These are phyloP conservation scores for Lactarius hengduanensis DNA, from an alignment of 768 basidiomycete species.

Conservation along the genomic window DNA sequence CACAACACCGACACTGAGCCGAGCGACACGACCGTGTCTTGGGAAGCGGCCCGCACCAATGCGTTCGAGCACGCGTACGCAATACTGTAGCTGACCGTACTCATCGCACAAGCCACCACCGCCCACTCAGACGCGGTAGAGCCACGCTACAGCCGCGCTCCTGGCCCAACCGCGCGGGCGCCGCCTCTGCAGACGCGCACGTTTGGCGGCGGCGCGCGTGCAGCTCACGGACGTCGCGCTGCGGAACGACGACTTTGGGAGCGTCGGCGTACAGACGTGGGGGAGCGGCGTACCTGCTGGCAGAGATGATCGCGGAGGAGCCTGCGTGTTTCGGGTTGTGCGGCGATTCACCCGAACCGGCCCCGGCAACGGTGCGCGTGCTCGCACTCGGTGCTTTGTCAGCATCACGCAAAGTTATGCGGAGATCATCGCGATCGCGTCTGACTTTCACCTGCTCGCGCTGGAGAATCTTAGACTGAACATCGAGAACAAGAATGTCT, in stretches of 20 bases:
- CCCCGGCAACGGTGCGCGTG: conserved; percentile 35
- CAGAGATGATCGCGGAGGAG: conserved; percentile 63
- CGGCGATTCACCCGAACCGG: background rate
- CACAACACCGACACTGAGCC: too few species aligned
- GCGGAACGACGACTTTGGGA: conserved; percentile 64
- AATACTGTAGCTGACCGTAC: too few species aligned
- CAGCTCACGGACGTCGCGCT: conserved; percentile 66
- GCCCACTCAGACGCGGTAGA: conserved; percentile 31
- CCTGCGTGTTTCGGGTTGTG: conserved; percentile 52
- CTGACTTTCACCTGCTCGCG: too few species aligned
- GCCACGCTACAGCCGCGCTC: conserved; percentile 52
- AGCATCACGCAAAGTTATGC: too few species aligned
- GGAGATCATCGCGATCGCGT: too few species aligned
- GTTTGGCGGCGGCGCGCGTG: conserved; percentile 43
- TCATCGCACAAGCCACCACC: too few species aligned
- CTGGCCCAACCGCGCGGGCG: conserved; percentile 62
- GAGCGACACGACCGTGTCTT: too few species aligned
- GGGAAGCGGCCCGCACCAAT: too few species aligned
- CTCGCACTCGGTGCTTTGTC: conserved; percentile 6
- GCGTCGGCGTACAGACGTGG: conserved; percentile 88
- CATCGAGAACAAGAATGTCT: too few species aligned
- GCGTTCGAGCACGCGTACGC: too few species aligned
- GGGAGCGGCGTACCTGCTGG: conserved; percentile 75
- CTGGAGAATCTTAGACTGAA: too few species aligned
- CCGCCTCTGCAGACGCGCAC: conserved; percentile 62